These are phyloP conservation scores for Claviceps maximensis DNA, from an alignment of 2,329 filamentous ascomycete species.

Conservation along the genomic window DNA sequence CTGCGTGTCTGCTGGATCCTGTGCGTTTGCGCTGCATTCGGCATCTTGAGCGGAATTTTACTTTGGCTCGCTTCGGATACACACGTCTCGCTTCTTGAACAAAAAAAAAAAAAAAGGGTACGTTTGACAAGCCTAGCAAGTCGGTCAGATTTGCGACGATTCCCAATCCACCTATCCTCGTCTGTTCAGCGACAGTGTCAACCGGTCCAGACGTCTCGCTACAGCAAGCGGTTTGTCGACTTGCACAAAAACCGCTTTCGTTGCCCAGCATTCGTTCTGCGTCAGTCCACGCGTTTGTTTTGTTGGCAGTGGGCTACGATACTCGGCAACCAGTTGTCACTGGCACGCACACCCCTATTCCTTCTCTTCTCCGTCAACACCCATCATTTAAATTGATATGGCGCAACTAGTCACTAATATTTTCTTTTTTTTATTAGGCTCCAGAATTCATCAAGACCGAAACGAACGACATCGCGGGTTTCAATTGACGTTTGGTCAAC, in stretches of 20 bases:
- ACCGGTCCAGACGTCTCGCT: background rate
- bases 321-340: background rate
- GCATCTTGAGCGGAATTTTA: background rate
- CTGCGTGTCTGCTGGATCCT: constrained; percentile 1
- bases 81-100: background rate
- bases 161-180: background rate
- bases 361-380: background rate
- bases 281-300: background rate
- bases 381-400: too few relatives aligned
- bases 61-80: background rate
- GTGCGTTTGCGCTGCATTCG: constrained; percentile 1
- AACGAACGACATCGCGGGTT: background rate
- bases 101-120: background rate
- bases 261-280: background rate
- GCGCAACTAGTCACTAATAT: background rate
- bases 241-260: background rate
- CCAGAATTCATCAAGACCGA: background rate
- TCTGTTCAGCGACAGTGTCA: background rate
- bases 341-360: background rate
- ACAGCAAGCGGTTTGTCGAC: background rate
- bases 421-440: background rate
- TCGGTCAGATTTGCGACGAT: background rate
- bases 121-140: background rate
- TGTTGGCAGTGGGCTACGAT: background rate
- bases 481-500: background rate